Percentiles rank a stretch among this genome's conserved stretches.
Conservation (phyloP, 2,329 filamentous ascomycete species). For the Paraphoma sp. region DNA sequence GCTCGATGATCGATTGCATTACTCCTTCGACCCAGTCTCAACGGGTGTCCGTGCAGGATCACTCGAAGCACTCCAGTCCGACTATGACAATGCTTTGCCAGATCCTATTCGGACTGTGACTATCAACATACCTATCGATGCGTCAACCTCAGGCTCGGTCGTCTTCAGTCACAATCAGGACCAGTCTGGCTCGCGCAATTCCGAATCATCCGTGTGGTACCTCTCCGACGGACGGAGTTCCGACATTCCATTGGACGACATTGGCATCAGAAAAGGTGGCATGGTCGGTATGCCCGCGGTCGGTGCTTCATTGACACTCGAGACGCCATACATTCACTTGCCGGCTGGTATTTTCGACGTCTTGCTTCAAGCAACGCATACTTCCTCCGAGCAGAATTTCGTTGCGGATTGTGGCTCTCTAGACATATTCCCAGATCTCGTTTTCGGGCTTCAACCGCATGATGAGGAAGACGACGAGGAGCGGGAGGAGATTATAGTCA, state of each 20-base stretch:
- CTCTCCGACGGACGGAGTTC: not conserved
- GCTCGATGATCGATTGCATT: conserved; percentile 11
- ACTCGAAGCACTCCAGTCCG: conserved; percentile 3
- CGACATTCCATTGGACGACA: conserved; percentile 10
- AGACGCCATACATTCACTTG: conserved; percentile 18
- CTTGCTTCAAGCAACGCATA: conserved; percentile 18
- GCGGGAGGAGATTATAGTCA: conserved; percentile 15
- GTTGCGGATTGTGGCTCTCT: conserved; percentile 18
- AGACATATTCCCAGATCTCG: conserved; percentile 19
- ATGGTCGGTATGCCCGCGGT: conserved; percentile 15
- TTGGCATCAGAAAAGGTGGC: conserved; percentile 23
- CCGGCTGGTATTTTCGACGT: conserved; percentile 21
- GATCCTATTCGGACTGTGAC: not conserved
- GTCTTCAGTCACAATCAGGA: not conserved
- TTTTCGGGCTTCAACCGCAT: conserved; percentile 12
- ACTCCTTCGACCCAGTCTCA: conserved; percentile 2
- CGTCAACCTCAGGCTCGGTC: not conserved
- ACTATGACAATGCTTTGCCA: not conserved
- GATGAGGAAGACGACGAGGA: conserved; percentile 3
- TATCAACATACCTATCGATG: conserved; percentile 8
- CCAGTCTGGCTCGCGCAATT: no score
- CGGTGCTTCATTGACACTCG: conserved; percentile 13
- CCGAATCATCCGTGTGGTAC: no score
- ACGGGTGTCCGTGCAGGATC: not conserved
- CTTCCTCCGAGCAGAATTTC: conserved; percentile 5